Percentiles rank a stretch among this genome's conserved stretches.
phyloP scores from a whole-genome alignment of 768 basidiomycete genomes.

The Rhodotorula toruloides region DNA sequence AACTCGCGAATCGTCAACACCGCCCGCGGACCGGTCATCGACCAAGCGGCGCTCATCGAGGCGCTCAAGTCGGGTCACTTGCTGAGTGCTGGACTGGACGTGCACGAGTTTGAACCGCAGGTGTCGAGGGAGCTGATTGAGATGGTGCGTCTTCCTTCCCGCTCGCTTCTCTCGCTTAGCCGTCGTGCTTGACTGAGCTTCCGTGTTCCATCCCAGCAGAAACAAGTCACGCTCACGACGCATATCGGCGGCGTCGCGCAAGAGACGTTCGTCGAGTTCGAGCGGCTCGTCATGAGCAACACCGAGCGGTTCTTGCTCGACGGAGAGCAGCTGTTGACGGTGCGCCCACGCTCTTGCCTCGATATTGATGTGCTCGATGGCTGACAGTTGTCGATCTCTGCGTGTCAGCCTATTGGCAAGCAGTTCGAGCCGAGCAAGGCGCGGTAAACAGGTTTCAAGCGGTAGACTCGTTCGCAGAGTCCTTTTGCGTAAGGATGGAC shows the following conservation, averaged over 20 bases:
- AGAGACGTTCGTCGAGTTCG: conserved; percentile 6
- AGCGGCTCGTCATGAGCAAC: neutral
- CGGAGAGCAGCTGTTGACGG: neutral
- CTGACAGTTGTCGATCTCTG: neutral
- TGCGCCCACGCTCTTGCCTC: neutral
- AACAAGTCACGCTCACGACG: conserved; percentile 5
- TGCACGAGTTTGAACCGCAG: conserved; percentile 47
- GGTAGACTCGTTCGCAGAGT: too few species aligned
- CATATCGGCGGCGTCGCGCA: conserved; percentile 8
- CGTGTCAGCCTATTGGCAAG: neutral
- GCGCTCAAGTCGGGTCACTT: conserved; percentile 47
- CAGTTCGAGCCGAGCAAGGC: too few species aligned
- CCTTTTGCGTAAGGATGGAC: too few species aligned
- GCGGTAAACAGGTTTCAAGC: too few species aligned
- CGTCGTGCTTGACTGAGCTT: too few species aligned
- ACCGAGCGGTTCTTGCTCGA: neutral
- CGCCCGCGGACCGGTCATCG: conserved; percentile 42
- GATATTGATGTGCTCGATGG: too few species aligned
- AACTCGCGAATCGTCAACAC: conserved; percentile 26
- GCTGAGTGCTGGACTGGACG: conserved; percentile 47
- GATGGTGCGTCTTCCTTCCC: neutral
- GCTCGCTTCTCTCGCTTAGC: too few species aligned
- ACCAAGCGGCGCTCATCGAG: conserved; percentile 45
- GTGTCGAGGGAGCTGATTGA: conserved; percentile 22
- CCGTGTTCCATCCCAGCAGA: neutral